Conservation (phyloP, 2,329 filamentous ascomycete species). For the Xylaria arbuscula region DNA sequence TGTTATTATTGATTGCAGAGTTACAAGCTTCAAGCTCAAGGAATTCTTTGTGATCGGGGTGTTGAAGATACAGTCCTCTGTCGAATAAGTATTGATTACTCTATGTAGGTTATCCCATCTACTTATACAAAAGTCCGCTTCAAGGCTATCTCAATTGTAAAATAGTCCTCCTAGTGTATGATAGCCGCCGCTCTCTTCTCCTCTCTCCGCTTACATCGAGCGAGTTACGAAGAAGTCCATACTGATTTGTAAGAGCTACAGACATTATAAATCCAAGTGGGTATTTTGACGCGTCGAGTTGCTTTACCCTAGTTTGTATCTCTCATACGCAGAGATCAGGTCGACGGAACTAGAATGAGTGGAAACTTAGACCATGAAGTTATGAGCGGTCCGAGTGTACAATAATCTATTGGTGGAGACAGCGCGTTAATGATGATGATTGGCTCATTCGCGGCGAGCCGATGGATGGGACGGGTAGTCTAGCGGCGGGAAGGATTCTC, state of each 20-base stretch:
- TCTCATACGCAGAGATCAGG: not conserved
- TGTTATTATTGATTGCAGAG: not conserved
- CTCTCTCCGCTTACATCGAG: not conserved
- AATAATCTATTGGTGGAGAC: not conserved
- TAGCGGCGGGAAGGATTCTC: constrained; percentile 21
- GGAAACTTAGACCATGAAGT: not conserved
- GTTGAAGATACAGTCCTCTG: not conserved
- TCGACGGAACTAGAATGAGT: not conserved
- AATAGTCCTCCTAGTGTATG: not conserved
- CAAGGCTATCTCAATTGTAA: not conserved
- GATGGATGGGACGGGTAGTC: constrained; percentile 14
- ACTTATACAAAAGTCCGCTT: constrained; percentile 19
- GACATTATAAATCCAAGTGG: not conserved
- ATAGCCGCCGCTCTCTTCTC: not conserved
- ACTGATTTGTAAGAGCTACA: constrained; percentile 26
- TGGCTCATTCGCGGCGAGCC: constrained; percentile 26
- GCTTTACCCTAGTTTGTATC: not conserved
- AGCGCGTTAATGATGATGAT: constrained; percentile 27
- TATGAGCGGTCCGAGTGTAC: not conserved
- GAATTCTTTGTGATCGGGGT: not conserved
- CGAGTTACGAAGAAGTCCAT: not conserved
- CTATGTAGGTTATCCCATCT: not conserved
- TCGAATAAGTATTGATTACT: not conserved
- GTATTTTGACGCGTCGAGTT: not conserved
- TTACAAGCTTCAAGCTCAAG: not conserved